Evolutionary conservation across 1,284 basidiomycete genomes (phyloP).

Genomic region (Athelia sp.): DNA sequence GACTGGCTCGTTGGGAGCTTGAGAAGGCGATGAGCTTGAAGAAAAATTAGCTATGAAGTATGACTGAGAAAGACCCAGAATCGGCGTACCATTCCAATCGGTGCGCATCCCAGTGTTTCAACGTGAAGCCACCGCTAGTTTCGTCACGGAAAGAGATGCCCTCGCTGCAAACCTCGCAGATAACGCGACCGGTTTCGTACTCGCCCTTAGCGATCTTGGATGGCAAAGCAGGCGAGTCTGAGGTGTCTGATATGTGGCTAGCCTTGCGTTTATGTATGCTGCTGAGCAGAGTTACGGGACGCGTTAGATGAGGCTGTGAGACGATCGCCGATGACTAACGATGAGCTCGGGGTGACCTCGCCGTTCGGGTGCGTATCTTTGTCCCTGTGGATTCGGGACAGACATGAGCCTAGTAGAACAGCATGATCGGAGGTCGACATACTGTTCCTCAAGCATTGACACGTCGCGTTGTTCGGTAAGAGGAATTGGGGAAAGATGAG

Average conservation of each 20-base stretch:
- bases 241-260: constrained; percentile 6
- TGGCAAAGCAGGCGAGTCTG: constrained; percentile 2
- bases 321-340: too few species aligned
- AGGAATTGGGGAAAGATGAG: neutral
- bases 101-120: constrained; percentile 67
- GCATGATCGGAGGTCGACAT: too few species aligned
- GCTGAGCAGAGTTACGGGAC: constrained; percentile 12
- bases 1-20: constrained; percentile 11
- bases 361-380: too few species aligned
- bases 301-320: neutral
- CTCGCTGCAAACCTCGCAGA: constrained; percentile 56
- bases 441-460: too few species aligned
- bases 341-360: too few species aligned
- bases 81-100: constrained; percentile 48
- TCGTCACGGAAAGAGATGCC: constrained; percentile 62
- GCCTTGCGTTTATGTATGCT: constrained; percentile 39
- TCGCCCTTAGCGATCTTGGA: constrained; percentile 30
- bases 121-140: constrained; percentile 52
- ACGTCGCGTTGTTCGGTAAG: too few species aligned
- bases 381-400: too few species aligned
- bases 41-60: neutral
- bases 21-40: neutral
- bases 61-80: too few species aligned
- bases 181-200: constrained; percentile 55
- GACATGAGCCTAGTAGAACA: too few species aligned